Evolutionary conservation across 1,139 yeast species (phyloP).

Genomic region (Protomyces inundatus): DNA sequence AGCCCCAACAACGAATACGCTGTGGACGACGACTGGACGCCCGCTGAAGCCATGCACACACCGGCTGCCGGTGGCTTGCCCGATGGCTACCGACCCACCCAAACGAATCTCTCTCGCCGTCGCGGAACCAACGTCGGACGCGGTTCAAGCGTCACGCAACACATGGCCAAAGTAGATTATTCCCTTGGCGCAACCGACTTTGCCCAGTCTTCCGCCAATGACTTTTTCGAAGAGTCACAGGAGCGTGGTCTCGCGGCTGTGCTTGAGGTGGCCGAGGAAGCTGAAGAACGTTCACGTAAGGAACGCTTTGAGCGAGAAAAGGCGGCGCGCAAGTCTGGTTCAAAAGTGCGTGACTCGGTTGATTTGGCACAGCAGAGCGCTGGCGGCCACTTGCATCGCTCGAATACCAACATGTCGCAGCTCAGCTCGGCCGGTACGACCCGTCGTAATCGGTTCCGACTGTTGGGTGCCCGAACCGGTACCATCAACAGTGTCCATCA

Average conservation of each 20-base stretch:
- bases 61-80: not conserved
- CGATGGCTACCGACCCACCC: not conserved
- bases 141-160: slow-evolving; percentile 8
- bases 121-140: not conserved
- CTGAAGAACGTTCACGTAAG: slow-evolving; percentile 12
- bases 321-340: slow-evolving; percentile 3
- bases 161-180: slow-evolving; percentile 20
- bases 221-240: slow-evolving; percentile 21
- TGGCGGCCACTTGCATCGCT: not conserved
- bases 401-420: slow-evolving; percentile 9
- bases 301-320: slow-evolving; percentile 11
- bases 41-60: not conserved
- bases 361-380: not conserved
- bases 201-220: slow-evolving; percentile 18
- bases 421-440: slow-evolving; percentile 5
- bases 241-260: slow-evolving; percentile 21
- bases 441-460: slow-evolving; percentile 8
- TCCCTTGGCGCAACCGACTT: slow-evolving; percentile 22
- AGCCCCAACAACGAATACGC: slow-evolving; percentile 3
- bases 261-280: slow-evolving; percentile 22
- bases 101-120: not conserved
- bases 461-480: slow-evolving; percentile 1
- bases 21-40: slow-evolving; percentile 1
- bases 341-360: slow-evolving; percentile 1
- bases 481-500: not conserved